phyloP scores from a whole-genome alignment of 371 early-diverging fungal genomes.

The Chytridiales sp. region DNA sequence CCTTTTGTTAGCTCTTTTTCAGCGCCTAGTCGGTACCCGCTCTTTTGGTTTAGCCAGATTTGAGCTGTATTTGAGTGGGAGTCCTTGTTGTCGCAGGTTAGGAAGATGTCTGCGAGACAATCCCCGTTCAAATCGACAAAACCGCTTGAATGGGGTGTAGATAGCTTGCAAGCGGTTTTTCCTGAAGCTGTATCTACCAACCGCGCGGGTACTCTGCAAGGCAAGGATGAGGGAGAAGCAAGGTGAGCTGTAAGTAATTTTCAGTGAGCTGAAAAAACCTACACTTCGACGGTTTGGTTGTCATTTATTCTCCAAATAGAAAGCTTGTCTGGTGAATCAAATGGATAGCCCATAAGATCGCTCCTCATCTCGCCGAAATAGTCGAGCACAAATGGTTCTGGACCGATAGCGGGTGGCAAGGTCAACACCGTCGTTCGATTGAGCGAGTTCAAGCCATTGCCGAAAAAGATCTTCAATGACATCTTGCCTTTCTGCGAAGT shows the following conservation, averaged over 20 bases:
- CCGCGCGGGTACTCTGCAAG: not conserved
- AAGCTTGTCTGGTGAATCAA: constrained; percentile 26
- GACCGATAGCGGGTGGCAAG: constrained; percentile 8
- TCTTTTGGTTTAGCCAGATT: constrained; percentile 72
- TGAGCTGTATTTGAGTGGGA: constrained; percentile 57
- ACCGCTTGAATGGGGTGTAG: constrained; percentile 83
- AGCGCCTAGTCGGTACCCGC: constrained; percentile 61
- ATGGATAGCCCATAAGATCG: constrained; percentile 74
- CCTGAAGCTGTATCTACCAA: constrained; percentile 32
- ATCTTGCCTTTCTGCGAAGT: too few species aligned
- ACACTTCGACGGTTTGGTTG: constrained; percentile 10
- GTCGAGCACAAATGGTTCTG: constrained; percentile 81
- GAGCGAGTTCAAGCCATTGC: not conserved
- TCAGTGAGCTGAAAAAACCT: not conserved
- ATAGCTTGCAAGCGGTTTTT: constrained; percentile 56
- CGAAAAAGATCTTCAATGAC: not conserved
- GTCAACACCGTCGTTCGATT: constrained; percentile 3
- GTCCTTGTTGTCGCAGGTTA: constrained; percentile 64
- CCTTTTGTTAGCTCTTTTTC: constrained; percentile 63
- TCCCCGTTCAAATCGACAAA: constrained; percentile 91
- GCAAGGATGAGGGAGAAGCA: too few species aligned
- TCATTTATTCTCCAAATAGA: constrained; percentile 25
- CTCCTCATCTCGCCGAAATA: constrained; percentile 74
- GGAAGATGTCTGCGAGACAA: constrained; percentile 84
- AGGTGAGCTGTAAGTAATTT: constrained; percentile 33